Evolutionary conservation across 139 green algal genomes (phyloP).

Genomic region (Deuterostichococcus epilithicus): DNA sequence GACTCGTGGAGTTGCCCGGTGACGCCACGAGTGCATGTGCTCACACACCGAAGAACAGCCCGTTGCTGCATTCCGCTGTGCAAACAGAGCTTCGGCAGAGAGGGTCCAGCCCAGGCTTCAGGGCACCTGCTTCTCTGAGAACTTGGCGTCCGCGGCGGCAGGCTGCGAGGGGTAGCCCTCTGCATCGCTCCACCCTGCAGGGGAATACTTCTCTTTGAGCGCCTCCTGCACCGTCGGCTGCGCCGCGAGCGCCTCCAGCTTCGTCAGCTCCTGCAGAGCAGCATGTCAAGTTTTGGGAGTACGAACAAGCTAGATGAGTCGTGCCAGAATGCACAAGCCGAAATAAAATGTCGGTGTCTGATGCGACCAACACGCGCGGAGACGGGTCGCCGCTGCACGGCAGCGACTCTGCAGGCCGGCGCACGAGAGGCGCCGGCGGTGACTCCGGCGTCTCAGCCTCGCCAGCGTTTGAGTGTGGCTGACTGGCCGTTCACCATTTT

Average conservation of each 20-base stretch:
- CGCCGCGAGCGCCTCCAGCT: slow-evolving; percentile 45
- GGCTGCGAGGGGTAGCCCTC: slow-evolving; percentile 75
- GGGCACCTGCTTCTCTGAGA: slow-evolving; percentile 57
- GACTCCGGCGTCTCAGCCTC: too few species aligned
- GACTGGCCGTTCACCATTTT: too few species aligned
- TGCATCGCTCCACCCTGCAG: slow-evolving; percentile 57
- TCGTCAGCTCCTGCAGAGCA: slow-evolving; percentile 49
- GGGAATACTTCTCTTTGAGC: slow-evolving; percentile 65
- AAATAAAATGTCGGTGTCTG: neutral
- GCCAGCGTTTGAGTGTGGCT: too few species aligned
- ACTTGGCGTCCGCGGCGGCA: slow-evolving; percentile 72
- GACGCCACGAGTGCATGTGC: too few species aligned
- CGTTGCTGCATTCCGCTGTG: too few species aligned
- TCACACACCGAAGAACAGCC: too few species aligned
- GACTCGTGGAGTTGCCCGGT: too few species aligned
- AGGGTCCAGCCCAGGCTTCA: neutral
- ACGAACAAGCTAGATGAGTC: neutral
- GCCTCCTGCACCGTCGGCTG: slow-evolving; percentile 24
- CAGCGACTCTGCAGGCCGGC: too few species aligned
- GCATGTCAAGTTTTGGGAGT: neutral
- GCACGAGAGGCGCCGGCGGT: too few species aligned
- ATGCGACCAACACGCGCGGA: neutral
- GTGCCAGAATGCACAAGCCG: neutral
- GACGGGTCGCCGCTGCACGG: slow-evolving; percentile 46
- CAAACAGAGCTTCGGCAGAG: neutral